These are phyloP conservation scores for Westerdykella sp. DNA, from an alignment of 2,329 filamentous ascomycete genomes.

Conservation along the genomic window DNA sequence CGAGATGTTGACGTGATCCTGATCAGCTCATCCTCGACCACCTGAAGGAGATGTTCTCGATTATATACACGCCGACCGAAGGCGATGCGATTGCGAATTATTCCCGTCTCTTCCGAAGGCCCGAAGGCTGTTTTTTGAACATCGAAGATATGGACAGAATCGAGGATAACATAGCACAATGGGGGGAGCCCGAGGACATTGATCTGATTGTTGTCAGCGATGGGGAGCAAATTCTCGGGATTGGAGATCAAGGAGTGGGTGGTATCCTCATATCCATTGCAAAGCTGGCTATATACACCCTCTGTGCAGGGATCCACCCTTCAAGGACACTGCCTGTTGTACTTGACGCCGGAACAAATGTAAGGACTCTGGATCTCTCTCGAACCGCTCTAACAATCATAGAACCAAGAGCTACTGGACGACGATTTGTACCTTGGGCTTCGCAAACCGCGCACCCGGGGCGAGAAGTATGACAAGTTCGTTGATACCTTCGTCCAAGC, in stretches of 20 bases:
- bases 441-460: conserved; percentile 58
- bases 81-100: conserved; percentile 84
- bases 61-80: conserved; percentile 90
- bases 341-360: conserved; percentile 77
- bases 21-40: conserved; percentile 65
- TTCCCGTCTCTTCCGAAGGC: conserved; percentile 67
- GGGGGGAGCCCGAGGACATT: conserved; percentile 65
- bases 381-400: conserved; percentile 3
- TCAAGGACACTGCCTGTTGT: conserved; percentile 73
- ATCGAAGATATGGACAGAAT: conserved; percentile 63
- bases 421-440: conserved; percentile 78
- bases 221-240: conserved; percentile 69
- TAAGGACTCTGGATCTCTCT: conserved; percentile 16
- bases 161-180: conserved; percentile 60
- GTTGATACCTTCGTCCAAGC: conserved; percentile 67
- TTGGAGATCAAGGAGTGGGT: conserved; percentile 82
- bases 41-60: conserved; percentile 77
- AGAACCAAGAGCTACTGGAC: conserved; percentile 65
- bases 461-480: conserved; percentile 68
- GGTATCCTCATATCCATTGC: conserved; percentile 79
- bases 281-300: conserved; percentile 73
- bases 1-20: conserved; percentile 1
- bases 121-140: conserved; percentile 76
- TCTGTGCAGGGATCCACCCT: conserved; percentile 82
- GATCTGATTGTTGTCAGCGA: conserved; percentile 87